Base-by-base conservation (phyloP, 176 grass and related monocot genomes). In the Otatea glauca region DNA sequence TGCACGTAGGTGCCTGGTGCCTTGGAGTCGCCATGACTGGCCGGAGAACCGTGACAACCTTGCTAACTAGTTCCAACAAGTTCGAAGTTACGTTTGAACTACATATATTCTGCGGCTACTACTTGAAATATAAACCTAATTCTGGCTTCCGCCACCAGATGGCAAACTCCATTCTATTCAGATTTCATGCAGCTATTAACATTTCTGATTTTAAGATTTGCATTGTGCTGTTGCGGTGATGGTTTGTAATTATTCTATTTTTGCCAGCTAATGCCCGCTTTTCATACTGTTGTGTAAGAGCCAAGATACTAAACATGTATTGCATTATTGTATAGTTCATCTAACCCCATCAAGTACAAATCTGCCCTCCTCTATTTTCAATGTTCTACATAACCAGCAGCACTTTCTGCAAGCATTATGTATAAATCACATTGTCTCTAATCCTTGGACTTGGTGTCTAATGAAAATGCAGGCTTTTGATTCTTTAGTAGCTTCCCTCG, bases 401-500 rank as follows among this genome's bases (percentile, higher is more conserved):
- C 48, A 59, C 32, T 68, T 49, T 81, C 45, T 45, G 18, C 24
- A 73, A 86, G 65, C 21, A 77, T 48, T 67, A 32, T 77, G 14
- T 24, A 74, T 81, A 71, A 38, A 86, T 63, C 6, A n/a, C 47
- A 39, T 47, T 7, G 38, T 72, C 76, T 63, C 75, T 80, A 84
- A 87, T 72, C 64, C 21, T n/a, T 90, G 35, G 49, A 44, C 38
- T 47, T 83, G 45, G 3, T 50, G 8, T 74, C 11, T 61, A 66
- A 74, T 83, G 53, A 61, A 62, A 83, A 65, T 68, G 81, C 75
- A 99, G 96, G 91, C 20, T 2, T 95, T 95, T 66, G 91, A 98
- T 93, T 84, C 91, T 88, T 83, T 98, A 66, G 59, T 98, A 75
- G 76, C 85, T 44, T 79, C 89, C 70, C 88, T 98, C 10, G 96